phyloP scores from a whole-genome alignment of 2,329 filamentous ascomycete species.

The Ophiocordyceps camponoti-floridani region DNA sequence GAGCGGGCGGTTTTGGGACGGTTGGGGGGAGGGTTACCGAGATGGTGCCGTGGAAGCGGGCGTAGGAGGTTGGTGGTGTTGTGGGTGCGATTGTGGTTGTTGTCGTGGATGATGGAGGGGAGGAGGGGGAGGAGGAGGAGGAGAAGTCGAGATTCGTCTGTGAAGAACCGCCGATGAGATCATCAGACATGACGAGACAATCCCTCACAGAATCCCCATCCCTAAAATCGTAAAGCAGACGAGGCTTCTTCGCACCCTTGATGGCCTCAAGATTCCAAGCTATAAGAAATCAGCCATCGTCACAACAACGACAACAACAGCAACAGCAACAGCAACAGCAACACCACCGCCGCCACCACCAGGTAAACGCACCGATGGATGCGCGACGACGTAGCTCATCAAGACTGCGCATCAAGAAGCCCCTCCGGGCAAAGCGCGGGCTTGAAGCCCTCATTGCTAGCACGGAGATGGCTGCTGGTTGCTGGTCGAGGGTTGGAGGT shows the following conservation, averaged over 20 bases:
- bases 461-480: background rate
- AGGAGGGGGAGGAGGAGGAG: slow-evolving; percentile 8
- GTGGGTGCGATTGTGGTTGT: background rate
- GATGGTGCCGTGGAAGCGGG: slow-evolving; percentile 73
- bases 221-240: slow-evolving; percentile 47
- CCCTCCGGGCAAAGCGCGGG: slow-evolving; percentile 22
- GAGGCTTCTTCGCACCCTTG: slow-evolving; percentile 44
- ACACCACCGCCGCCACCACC: too few species aligned
- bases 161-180: slow-evolving; percentile 74
- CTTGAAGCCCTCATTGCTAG: slow-evolving; percentile 30
- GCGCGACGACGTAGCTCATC: slow-evolving; percentile 42
- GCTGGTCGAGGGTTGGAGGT: background rate
- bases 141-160: slow-evolving; percentile 53
- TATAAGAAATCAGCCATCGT: slow-evolving; percentile 12
- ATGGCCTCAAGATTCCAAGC: slow-evolving; percentile 54
- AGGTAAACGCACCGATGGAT: slow-evolving; percentile 27
- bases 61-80: slow-evolving; percentile 27
- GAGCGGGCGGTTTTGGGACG: slow-evolving; percentile 57
- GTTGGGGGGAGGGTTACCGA: slow-evolving; percentile 68
- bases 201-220: slow-evolving; percentile 23
- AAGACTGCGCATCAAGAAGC: slow-evolving; percentile 38
- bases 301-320: too few species aligned
- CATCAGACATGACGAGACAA: slow-evolving; percentile 71
- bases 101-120: background rate
- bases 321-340: too few species aligned